A percentile compares a stretch with the other conserved stretches of the same genome.
These are phyloP conservation scores for Nakazawaea peltata DNA, from an alignment of 805 yeast species.

Conservation along the genomic window DNA sequence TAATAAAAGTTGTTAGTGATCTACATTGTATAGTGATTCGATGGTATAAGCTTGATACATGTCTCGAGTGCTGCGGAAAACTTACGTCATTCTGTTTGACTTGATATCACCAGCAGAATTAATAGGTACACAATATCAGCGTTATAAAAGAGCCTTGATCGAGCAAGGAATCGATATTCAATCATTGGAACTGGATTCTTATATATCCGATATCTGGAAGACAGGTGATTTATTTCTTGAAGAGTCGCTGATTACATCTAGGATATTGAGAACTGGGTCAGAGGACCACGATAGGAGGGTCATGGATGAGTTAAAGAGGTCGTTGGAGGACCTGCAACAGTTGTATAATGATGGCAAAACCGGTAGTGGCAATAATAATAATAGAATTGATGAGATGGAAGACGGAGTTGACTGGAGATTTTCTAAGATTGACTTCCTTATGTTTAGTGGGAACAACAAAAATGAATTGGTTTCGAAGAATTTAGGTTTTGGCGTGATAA, in stretches of 20 bases:
- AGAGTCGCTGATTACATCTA: not conserved
- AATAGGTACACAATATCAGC: slow-evolving; percentile 12
- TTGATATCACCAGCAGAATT: slow-evolving; percentile 17
- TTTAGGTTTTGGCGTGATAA: slow-evolving; percentile 67
- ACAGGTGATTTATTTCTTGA: slow-evolving; percentile 5
- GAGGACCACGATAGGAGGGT: not conserved
- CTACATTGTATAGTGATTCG: no score
- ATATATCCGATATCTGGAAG: not conserved
- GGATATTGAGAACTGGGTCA: not conserved
- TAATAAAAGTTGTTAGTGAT: no score
- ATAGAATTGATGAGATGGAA: not conserved
- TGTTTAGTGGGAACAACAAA: slow-evolving; percentile 12
- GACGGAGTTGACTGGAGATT: slow-evolving; percentile 23
- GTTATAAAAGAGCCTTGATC: slow-evolving; percentile 15
- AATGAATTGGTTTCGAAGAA: slow-evolving; percentile 43
- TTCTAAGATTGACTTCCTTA: slow-evolving; percentile 26
- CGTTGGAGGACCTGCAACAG: not conserved
- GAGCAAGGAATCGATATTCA: not conserved
- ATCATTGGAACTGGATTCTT: not conserved
- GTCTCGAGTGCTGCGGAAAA: no score
- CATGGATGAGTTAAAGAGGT: no score
- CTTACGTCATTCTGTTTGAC: slow-evolving; percentile 21
- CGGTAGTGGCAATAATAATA: no score
- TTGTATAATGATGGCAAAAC: not conserved
- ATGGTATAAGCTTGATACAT: no score